Percentiles rank a stretch among this genome's conserved stretches.
These are phyloP conservation scores for Syncephalis fuscata DNA, from an alignment of 371 early-diverging fungal genomes.

Conservation along the genomic window DNA sequence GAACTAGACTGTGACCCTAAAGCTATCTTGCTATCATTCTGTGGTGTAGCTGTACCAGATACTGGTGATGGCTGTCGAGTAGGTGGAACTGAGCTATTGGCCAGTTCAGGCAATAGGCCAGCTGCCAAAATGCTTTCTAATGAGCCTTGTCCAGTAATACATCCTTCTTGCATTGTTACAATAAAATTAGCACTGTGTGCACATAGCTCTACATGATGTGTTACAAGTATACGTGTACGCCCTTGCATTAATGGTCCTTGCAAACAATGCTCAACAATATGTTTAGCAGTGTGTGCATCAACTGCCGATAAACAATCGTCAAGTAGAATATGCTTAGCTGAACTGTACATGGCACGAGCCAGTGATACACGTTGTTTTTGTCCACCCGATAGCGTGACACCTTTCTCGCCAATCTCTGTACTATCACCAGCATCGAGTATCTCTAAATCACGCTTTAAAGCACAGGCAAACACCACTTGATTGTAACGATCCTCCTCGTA, in stretches of 20 bases:
- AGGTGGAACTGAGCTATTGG: no score
- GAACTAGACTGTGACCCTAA: slow-evolving; percentile 17
- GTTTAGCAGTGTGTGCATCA: slow-evolving; percentile 76
- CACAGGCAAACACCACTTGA: slow-evolving; percentile 37
- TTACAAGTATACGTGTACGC: slow-evolving; percentile 72
- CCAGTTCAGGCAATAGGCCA: slow-evolving; percentile 10
- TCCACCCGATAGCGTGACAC: slow-evolving; percentile 57
- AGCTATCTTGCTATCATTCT: slow-evolving; percentile 18
- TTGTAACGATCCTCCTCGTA: slow-evolving; percentile 47
- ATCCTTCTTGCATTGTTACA: slow-evolving; percentile 42
- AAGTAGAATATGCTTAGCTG: slow-evolving; percentile 51
- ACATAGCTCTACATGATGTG: slow-evolving; percentile 73
- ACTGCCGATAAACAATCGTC: slow-evolving; percentile 76
- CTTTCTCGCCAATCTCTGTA: slow-evolving; percentile 87
- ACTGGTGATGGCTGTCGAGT: neutral
- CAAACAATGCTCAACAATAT: slow-evolving; percentile 53
- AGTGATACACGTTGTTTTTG: slow-evolving; percentile 66
- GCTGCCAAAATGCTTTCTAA: slow-evolving; percentile 37
- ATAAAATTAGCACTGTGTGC: slow-evolving; percentile 40
- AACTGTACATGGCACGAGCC: slow-evolving; percentile 70
- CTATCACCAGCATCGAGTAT: slow-evolving; percentile 68
- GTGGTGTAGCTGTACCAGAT: slow-evolving; percentile 10
- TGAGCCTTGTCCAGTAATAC: slow-evolving; percentile 13
- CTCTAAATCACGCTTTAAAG: slow-evolving; percentile 54
- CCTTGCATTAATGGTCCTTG: slow-evolving; percentile 45